Percentiles rank a stretch among this genome's conserved stretches.
Evolutionary conservation across 306 rosid species (phyloP).

Genomic region (Sesbania bispinosa): DNA sequence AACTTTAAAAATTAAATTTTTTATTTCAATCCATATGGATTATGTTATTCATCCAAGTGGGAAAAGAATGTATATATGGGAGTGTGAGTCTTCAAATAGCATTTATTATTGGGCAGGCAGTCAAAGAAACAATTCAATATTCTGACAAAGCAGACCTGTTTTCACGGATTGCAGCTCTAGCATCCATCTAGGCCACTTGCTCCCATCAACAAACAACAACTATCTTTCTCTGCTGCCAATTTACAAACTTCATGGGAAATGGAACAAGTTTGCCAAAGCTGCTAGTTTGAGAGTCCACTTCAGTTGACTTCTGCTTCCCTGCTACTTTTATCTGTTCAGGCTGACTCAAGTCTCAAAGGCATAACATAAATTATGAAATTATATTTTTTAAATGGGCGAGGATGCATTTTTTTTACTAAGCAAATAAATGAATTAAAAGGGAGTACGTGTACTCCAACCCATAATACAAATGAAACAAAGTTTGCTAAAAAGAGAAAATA

Average conservation of each 20-base stretch:
- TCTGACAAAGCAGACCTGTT: constrained; percentile 22
- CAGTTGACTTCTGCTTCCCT: background rate
- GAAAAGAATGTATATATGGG: background rate
- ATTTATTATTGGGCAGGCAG: constrained; percentile 10
- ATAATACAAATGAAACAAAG: too few species aligned
- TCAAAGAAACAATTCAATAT: constrained; percentile 16
- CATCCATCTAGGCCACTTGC: background rate
- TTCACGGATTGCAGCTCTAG: constrained; percentile 12
- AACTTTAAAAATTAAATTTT: background rate
- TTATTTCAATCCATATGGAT: background rate
- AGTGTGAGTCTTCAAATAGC: background rate
- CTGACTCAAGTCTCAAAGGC: too few species aligned
- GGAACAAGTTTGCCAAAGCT: background rate
- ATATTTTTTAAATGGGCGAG: too few species aligned
- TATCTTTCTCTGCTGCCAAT: background rate
- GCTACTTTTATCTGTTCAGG: too few species aligned
- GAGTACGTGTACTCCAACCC: too few species aligned
- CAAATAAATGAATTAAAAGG: too few species aligned
- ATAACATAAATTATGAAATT: too few species aligned
- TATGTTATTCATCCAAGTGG: background rate
- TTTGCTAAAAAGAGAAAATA: too few species aligned
- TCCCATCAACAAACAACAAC: background rate
- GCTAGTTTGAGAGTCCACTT: background rate
- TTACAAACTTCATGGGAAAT: constrained; percentile 7
- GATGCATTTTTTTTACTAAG: too few species aligned